These are phyloP conservation scores for Odontarrhena argentea DNA, from an alignment of 345 rosid genomes.

Conservation along the genomic window DNA sequence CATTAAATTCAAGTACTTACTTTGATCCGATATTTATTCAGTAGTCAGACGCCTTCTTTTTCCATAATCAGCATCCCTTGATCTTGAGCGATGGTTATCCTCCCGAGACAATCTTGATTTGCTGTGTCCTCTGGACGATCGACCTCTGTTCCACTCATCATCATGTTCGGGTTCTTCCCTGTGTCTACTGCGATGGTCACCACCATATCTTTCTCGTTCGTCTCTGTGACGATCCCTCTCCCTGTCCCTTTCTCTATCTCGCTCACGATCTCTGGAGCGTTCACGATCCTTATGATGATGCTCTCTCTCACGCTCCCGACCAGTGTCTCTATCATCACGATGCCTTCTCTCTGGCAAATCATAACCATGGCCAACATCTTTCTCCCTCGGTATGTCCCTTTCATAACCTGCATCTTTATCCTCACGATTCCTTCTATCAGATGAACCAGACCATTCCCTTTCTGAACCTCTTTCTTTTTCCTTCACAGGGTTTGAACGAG, in stretches of 20 bases:
- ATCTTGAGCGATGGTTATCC: constrained; percentile 68
- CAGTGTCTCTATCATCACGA: constrained; percentile 62
- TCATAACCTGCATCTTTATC: constrained; percentile 65
- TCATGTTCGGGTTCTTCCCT: constrained; percentile 65
- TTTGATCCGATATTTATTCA: constrained; percentile 42
- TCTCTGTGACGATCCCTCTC: constrained; percentile 68
- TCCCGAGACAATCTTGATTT: constrained; percentile 62
- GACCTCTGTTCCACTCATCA: constrained; percentile 68
- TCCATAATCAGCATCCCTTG: constrained; percentile 80
- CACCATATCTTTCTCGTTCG: constrained; percentile 60
- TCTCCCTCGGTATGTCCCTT: constrained; percentile 63
- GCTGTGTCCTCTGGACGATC: constrained; percentile 66
- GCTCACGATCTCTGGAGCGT: constrained; percentile 62
- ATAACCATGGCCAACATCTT: constrained; percentile 58
- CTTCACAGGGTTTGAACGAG: constrained; percentile 54
- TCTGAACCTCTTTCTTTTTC: constrained; percentile 73
- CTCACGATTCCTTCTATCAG: constrained; percentile 72
- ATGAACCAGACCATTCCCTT: constrained; percentile 75
- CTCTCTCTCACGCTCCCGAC: constrained; percentile 66
- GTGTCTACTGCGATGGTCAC: constrained; percentile 55
- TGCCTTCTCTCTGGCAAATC: constrained; percentile 65
- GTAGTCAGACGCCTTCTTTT: constrained; percentile 73
- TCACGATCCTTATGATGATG: constrained; percentile 62
- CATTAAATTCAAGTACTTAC: constrained; percentile 31
- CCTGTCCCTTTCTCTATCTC: constrained; percentile 61